phyloP scores from a whole-genome alignment of 1,284 basidiomycete species.

The Trichosporon coremiiforme region DNA sequence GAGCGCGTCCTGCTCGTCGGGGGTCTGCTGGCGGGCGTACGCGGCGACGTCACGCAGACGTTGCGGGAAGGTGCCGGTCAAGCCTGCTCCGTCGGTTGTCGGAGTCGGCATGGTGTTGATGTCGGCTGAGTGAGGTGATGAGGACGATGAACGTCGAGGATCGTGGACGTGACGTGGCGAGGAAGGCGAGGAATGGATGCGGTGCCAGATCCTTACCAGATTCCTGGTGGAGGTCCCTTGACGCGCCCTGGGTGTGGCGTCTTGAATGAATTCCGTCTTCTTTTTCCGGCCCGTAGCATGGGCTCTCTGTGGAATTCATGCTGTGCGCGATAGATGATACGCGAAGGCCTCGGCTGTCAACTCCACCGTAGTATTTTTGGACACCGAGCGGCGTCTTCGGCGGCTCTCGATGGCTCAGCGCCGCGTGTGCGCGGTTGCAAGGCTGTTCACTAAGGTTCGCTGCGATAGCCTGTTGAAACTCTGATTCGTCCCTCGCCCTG shows the following conservation, averaged over 20 bases:
- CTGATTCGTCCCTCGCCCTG: neutral
- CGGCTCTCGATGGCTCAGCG: neutral
- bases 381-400: neutral
- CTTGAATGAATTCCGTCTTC: neutral
- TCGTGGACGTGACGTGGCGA: neutral
- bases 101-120: neutral
- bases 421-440: neutral
- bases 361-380: neutral
- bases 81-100: neutral
- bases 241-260: neutral
- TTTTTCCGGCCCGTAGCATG: neutral
- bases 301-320: neutral
- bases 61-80: neutral
- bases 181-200: neutral
- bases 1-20: neutral
- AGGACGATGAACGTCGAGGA: neutral
- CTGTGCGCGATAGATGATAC: neutral
- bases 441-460: neutral
- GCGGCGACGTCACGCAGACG: neutral
- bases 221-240: constrained; percentile 1
- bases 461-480: neutral
- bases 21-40: neutral
- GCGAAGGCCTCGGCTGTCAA: neutral
- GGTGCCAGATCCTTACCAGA: neutral
- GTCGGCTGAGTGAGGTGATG: neutral